Evolutionary conservation across 345 rosid species (phyloP).

Genomic region (Punica granatum): DNA sequence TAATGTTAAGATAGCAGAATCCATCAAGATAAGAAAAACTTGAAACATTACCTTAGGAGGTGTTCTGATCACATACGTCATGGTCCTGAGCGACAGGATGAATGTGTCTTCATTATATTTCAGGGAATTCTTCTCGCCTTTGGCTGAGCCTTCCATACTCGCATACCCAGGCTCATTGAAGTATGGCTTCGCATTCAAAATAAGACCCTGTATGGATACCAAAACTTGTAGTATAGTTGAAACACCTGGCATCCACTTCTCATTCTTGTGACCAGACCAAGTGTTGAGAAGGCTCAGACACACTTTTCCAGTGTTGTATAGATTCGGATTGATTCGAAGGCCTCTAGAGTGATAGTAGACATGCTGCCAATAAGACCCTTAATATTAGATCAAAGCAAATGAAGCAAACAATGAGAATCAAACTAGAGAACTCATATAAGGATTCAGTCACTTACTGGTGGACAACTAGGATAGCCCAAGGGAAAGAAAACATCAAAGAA

Average conservation of each 20-base stretch:
- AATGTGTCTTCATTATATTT: constrained; percentile 60
- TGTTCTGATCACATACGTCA: constrained; percentile 59
- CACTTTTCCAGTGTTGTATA: constrained; percentile 69
- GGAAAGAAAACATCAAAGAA: constrained; percentile 91
- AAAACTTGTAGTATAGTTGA: constrained; percentile 89
- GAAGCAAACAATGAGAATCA: constrained; percentile 4
- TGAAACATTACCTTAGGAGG: constrained; percentile 68
- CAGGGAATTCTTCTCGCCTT: constrained; percentile 44
- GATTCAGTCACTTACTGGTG: constrained; percentile 51
- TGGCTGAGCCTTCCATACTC: constrained; percentile 25
- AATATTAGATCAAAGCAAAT: constrained; percentile 10
- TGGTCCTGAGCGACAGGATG: constrained; percentile 56
- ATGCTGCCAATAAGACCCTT: constrained; percentile 32
- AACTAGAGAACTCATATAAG: not conserved
- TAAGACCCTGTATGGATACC: constrained; percentile 88
- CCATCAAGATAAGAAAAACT: not conserved
- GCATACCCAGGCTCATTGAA: constrained; percentile 87
- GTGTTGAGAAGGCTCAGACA: constrained; percentile 94
- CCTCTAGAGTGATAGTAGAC: constrained; percentile 79
- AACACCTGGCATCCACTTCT: constrained; percentile 73
- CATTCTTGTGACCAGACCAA: constrained; percentile 67
- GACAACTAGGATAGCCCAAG: constrained; percentile 51
- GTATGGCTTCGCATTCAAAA: constrained; percentile 75
- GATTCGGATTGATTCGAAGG: constrained; percentile 79
- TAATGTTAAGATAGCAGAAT: not conserved